A percentile compares a stretch with the other conserved stretches of the same genome.
Evolutionary conservation across 441 rosid species (phyloP).

Genomic region (Corymbia calophylla): DNA sequence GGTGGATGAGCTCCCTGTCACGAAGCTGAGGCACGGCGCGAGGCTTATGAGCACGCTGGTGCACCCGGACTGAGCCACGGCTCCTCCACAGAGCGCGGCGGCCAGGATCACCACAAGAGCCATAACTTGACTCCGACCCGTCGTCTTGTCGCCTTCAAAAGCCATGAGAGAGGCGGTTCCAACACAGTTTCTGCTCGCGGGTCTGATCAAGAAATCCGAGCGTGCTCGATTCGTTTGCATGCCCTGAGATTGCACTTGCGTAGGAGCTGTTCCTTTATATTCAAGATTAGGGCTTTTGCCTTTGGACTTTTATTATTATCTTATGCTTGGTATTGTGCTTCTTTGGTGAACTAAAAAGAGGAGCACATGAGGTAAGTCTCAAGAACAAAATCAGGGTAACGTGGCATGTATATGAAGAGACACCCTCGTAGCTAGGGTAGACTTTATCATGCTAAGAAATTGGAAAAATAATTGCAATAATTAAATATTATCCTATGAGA

Average conservation of each 20-base stretch:
- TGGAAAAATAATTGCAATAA: too few species aligned
- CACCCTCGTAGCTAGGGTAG: background rate
- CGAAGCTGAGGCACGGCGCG: constrained; percentile 6
- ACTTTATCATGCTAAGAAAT: background rate
- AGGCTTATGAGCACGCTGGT: background rate
- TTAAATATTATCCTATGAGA: too few species aligned
- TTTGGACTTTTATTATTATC: background rate
- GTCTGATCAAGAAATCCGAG: background rate
- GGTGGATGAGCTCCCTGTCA: background rate
- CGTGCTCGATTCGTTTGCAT: background rate
- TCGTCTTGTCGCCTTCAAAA: background rate
- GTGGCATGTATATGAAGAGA: background rate
- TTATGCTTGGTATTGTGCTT: background rate
- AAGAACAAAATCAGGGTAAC: background rate
- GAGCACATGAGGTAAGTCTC: background rate
- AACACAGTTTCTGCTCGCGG: background rate
- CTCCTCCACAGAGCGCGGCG: background rate
- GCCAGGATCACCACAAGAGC: background rate
- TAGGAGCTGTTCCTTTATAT: background rate
- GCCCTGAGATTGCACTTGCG: background rate
- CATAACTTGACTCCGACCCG: background rate
- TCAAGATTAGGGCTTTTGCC: background rate
- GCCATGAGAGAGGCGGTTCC: background rate
- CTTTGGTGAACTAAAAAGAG: background rate
- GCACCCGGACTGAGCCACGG: constrained; percentile 10